Evolutionary conservation across 441 rosid species (phyloP).

Genomic region (California macrophylla): DNA sequence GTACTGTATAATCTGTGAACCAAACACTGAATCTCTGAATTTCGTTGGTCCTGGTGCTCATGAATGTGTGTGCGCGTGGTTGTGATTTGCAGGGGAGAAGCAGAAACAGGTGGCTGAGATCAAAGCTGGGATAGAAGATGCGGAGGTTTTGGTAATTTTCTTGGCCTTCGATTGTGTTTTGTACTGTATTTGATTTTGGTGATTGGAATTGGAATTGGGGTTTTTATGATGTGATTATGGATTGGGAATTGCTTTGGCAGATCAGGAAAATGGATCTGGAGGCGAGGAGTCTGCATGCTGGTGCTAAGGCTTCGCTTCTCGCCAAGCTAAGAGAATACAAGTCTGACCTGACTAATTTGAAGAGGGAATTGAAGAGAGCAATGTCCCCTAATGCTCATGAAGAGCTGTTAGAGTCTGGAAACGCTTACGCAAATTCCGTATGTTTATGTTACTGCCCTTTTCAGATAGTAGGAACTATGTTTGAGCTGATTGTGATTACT

Average conservation of each 20-base stretch:
- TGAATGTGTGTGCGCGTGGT: neutral
- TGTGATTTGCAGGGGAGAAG: constrained; percentile 42
- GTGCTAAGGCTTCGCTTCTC: constrained; percentile 50
- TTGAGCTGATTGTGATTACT: neutral
- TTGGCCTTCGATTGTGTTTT: neutral
- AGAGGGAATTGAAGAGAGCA: constrained; percentile 47
- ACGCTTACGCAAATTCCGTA: constrained; percentile 37
- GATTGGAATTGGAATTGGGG: neutral
- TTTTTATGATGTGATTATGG: neutral
- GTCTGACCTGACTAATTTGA: constrained; percentile 48
- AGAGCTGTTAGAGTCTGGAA: constrained; percentile 49
- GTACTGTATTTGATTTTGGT: neutral
- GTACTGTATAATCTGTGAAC: constrained; percentile 12
- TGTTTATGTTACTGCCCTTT: neutral
- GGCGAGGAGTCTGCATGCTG: constrained; percentile 60
- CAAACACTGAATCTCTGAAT: neutral
- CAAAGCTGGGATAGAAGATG: constrained; percentile 65
- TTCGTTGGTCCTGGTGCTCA: neutral
- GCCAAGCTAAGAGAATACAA: constrained; percentile 60
- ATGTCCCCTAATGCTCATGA: constrained; percentile 46
- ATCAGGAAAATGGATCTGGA: constrained; percentile 66
- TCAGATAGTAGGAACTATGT: neutral
- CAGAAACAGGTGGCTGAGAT: constrained; percentile 46
- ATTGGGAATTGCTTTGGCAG: constrained; percentile 20
- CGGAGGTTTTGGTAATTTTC: constrained; percentile 57